Evolutionary conservation across 805 yeast genomes (phyloP), one percentile per base, ranked within the genome.

Genomic region (Pichia ethanolica): DNA sequence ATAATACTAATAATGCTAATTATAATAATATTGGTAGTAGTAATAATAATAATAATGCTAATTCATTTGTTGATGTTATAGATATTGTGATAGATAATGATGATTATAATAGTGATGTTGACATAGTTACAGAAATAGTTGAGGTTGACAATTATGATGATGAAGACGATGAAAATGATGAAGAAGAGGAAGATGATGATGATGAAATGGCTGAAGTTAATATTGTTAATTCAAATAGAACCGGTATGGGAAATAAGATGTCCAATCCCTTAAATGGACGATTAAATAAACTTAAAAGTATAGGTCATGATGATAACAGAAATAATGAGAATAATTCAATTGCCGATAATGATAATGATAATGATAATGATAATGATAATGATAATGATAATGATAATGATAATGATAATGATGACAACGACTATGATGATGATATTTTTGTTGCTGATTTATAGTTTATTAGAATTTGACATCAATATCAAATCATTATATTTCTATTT

Each of bases 21-120:
- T 60, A 51, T 33, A 55, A 6, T 7, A 30, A 30, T 30, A 30
- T 30, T 7, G 9, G 9, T 30, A 7, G 9, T 30, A 4, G 55
- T 11, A 48, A 46, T 7, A 47, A 44, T 12, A 47, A 43, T 11
- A 52, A 50, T 30, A 56, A 53, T 37, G 14, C 26, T 26, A 37
- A 32, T 20, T 12, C 42, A 14, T 28, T 39, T 7, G 53, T 44
- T 28, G 53, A 46, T 45, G 49, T 49, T 13, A 48, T 44, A 20
- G 45, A 28, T 43, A 39, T 35, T 11, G 33, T 44, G 5, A 25
- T 33, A n/a, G 50, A 27, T 7, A 44, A 40, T 39, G 44, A 42
- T 10, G 52, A 49, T 30, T 35, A 44, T 25, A 44, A 53, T 26
- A 46, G 46, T 32, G 50, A 46, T 36, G 51, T 35, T 6, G 53